A percentile compares a stretch with the other conserved stretches of the same genome.
phyloP scores from a whole-genome alignment of 2,329 filamentous ascomycete species.

The Claviceps monticola region DNA sequence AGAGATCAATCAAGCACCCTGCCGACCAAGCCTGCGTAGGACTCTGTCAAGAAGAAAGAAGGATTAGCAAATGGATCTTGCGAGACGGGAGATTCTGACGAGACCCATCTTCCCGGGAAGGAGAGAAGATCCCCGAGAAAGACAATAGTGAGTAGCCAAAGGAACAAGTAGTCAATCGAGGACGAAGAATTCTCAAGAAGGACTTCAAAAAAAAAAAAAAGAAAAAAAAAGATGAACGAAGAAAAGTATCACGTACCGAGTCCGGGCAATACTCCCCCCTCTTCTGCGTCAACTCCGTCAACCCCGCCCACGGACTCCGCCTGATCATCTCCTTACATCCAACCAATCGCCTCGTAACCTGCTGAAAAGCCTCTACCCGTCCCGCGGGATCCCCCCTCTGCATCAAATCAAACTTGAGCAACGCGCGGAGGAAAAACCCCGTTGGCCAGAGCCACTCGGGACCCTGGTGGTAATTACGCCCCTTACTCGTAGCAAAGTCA shows the following conservation, averaged over 20 bases:
- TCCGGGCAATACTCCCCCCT: constrained; percentile 71
- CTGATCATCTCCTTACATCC: constrained; percentile 78
- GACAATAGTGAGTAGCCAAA: background rate
- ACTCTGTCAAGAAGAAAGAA: constrained; percentile 36
- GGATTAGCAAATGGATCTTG: background rate
- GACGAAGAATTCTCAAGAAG: background rate
- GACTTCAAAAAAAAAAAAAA: background rate
- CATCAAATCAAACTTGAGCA: constrained; percentile 79
- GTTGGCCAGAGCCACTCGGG: constrained; percentile 98
- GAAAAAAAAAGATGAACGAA: background rate
- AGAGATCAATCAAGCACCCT: constrained; percentile 85
- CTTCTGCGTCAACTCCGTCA: constrained; percentile 89
- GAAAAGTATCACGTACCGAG: constrained; percentile 43
- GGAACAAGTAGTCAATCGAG: background rate
- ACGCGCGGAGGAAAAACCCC: constrained; percentile 83
- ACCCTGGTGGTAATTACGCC: constrained; percentile 94
- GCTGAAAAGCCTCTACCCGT: constrained; percentile 80
- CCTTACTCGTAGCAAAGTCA: constrained; percentile 86
- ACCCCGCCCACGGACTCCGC: constrained; percentile 72
- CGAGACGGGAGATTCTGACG: background rate
- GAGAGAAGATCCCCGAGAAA: background rate
- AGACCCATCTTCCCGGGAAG: background rate
- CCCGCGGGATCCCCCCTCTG: constrained; percentile 47
- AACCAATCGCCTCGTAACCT: constrained; percentile 69
- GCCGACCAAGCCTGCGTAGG: constrained; percentile 96